Evolutionary conservation across 768 basidiomycete genomes (phyloP).

Genomic region (Hygrocybe coccinea): DNA sequence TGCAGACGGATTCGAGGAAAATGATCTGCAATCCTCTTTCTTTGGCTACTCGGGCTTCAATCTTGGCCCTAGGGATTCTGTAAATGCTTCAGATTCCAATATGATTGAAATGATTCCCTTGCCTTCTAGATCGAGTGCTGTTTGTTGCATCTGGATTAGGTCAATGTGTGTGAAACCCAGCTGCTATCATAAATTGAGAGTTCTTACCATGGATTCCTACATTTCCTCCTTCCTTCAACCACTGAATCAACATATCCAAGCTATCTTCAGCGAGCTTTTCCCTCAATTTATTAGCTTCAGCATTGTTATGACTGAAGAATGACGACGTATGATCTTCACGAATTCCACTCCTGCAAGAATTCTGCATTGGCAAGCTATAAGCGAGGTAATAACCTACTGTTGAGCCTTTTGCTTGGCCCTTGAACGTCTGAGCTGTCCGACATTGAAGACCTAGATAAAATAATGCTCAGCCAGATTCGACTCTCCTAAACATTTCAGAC

Average conservation of each 20-base stretch:
- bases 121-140: conserved; percentile 75
- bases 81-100: background rate
- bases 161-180: background rate
- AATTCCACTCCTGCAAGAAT: conserved; percentile 48
- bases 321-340: conserved; percentile 87
- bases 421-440: conserved; percentile 86
- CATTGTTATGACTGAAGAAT: conserved; percentile 87
- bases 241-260: conserved; percentile 88
- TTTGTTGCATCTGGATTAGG: conserved; percentile 82
- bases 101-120: conserved; percentile 14
- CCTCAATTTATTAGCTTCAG: conserved; percentile 66
- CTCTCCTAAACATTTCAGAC: conserved; percentile 31
- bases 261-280: conserved; percentile 87
- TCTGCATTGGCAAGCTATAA: background rate
- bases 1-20: conserved; percentile 93
- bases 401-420: conserved; percentile 78
- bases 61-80: conserved; percentile 56
- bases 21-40: conserved; percentile 86
- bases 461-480: background rate
- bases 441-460: conserved; percentile 89
- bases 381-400: conserved; percentile 41
- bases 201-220: conserved; percentile 89
- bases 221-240: conserved; percentile 94
- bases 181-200: background rate
- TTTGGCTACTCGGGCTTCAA: conserved; percentile 74